Evolutionary conservation across 1,284 basidiomycete genomes (phyloP), one percentile per base, ranked within the genome.

Genomic region (Irpex rosettiformis): DNA sequence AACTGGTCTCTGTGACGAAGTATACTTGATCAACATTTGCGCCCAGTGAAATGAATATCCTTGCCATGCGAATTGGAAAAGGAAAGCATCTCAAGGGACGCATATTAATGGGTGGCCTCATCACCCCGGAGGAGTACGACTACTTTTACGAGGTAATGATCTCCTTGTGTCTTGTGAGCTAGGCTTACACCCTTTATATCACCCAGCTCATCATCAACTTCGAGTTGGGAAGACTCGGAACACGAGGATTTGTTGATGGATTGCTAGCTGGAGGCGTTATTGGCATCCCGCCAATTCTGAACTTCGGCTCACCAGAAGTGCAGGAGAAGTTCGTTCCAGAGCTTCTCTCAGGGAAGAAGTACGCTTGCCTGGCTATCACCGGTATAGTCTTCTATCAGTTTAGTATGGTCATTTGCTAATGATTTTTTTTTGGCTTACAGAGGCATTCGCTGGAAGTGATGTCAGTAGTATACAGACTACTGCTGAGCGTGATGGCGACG

Each of bases 381-480:
- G 60, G 60, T 61, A 21, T 11, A 18, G 8, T n/a, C 43, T n/a
- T 51, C n/a, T 42, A 5, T 25, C 16, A 45, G 13, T 58, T 21
- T 1, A 25, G 22, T 16, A 24, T 30, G 2, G 6, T 45, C n/a
- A 30, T 52, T 21, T 13, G 13, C 16, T 25, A 6, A 4, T 54
- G 22, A 22, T 45, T 25, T 16, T 11, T 18, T 27, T 6, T 42
- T 37, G 16, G 33, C 3, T 25, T 16, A n/a, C 54, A 61, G 89
- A 91, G 72, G 88, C 88, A 1, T 94, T 93, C 68, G 96, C 96
- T 7, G 96, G 96, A n/a, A 93, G 91, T 56, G 95, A 98, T 68
- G 95, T 98, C 1, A 76, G 84, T 52, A 91, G 92, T 4, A 69
- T 95, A 48, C 87, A 91, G 71, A 96, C 94, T 4, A 89, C 86